Conservation (phyloP, 306 rosid genomes). For the Lathyrus oleraceus region DNA sequence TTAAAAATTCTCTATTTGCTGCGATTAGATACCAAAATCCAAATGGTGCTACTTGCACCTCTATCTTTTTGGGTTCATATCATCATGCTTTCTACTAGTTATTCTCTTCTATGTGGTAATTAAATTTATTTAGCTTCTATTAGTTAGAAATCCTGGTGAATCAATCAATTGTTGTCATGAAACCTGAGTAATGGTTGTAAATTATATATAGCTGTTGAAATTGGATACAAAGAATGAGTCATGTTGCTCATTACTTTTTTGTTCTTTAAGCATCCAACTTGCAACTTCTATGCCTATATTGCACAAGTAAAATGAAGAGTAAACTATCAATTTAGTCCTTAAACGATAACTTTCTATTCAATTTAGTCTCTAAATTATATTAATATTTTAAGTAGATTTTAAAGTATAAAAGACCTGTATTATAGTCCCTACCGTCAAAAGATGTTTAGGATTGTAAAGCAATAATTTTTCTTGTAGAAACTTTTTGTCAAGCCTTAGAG, state of each 20-base stretch:
- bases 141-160: conserved; percentile 23
- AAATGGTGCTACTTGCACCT: conserved; percentile 51
- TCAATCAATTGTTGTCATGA: conserved; percentile 23
- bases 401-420: too few relatives aligned
- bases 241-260: conserved; percentile 14
- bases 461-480: too few relatives aligned
- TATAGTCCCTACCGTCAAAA: too few relatives aligned
- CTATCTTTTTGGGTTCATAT: conserved; percentile 34
- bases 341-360: too few relatives aligned
- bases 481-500: too few relatives aligned
- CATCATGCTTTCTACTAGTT: conserved; percentile 1
- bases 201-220: conserved; percentile 33
- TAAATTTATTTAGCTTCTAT: conserved; percentile 35
- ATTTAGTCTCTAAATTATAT: too few relatives aligned
- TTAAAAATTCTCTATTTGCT: conserved; percentile 46
- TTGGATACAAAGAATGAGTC: conserved; percentile 38
- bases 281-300: neutral
- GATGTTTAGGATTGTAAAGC: too few relatives aligned
- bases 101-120: conserved; percentile 43
- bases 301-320: neutral
- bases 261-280: conserved; percentile 16
- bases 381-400: too few relatives aligned
- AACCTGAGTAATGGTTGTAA: conserved; percentile 43
- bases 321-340: too few relatives aligned
- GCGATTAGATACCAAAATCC: conserved; percentile 28